Evolutionary conservation across 345 rosid species (phyloP).

Genomic region (Jatropha curcas): DNA sequence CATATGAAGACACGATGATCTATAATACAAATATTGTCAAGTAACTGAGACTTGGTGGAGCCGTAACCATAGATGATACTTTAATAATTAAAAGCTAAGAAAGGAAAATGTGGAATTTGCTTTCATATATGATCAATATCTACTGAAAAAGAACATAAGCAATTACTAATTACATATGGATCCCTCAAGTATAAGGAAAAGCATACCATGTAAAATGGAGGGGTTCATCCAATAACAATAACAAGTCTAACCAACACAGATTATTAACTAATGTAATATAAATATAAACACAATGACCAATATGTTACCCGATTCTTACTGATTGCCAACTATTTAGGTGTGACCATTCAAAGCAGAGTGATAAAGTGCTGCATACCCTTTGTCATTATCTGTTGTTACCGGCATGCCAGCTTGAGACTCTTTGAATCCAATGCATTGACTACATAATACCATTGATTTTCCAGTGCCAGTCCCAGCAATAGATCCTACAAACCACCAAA

Average conservation of each 20-base stretch:
- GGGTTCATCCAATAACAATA: not conserved
- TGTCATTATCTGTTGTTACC: conserved; percentile 27
- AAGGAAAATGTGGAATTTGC: not conserved
- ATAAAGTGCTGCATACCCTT: conserved; percentile 32
- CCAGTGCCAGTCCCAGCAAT: conserved; percentile 30
- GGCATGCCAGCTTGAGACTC: conserved; percentile 34
- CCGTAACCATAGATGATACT: not conserved
- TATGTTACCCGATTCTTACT: not conserved
- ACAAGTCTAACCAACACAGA: not conserved
- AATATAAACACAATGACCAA: not conserved
- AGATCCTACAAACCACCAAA: conserved; percentile 41
- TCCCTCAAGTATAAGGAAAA: not conserved
- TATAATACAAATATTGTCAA: not conserved
- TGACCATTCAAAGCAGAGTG: not conserved
- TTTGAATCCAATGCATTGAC: conserved; percentile 48
- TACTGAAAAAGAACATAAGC: not conserved
- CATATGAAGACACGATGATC: not conserved
- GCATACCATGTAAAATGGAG: not conserved
- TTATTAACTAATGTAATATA: not conserved
- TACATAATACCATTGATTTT: conserved; percentile 50
- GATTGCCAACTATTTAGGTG: not conserved
- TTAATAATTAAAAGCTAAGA: not conserved
- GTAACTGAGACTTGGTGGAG: too few relatives aligned
- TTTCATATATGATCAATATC: not conserved
- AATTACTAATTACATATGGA: not conserved